Conservation (phyloP, 225 moss, liverwort and hornwort species). For the Marchantia polymorpha region DNA sequence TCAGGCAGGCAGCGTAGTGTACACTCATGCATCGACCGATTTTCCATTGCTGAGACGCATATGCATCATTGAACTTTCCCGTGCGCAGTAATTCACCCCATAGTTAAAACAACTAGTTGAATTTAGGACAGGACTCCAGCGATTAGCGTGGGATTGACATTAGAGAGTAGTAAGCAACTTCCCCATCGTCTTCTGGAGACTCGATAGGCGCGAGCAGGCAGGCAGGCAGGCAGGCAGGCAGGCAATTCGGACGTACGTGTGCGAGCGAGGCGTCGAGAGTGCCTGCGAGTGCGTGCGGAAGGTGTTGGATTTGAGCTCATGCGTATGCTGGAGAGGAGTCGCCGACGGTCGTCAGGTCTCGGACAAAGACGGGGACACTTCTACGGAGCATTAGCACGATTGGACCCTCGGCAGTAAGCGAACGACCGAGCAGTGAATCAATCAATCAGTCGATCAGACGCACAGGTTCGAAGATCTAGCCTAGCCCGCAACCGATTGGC, state of each 20-base stretch:
- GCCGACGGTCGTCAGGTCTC: background rate
- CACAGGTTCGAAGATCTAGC: background rate
- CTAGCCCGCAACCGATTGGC: background rate
- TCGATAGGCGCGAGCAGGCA: background rate
- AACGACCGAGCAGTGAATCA: background rate
- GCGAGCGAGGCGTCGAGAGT: background rate
- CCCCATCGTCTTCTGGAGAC: too few relatives aligned
- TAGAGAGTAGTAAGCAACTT: too few relatives aligned
- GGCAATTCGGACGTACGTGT: background rate
- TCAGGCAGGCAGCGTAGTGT: background rate
- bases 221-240: background rate
- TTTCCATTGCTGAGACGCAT: background rate
- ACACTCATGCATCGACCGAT: background rate
- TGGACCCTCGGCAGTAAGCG: background rate
- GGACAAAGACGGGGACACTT: background rate
- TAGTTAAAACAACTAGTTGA: conserved; percentile 1
- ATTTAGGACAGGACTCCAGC: conserved; percentile 1
- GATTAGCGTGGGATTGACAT: background rate
- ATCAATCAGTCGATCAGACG: background rate
- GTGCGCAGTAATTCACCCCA: background rate
- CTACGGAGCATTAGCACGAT: background rate
- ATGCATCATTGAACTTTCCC: too few relatives aligned
- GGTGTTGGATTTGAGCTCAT: background rate
- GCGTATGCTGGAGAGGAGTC: background rate
- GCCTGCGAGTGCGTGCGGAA: background rate